Base-by-base conservation (phyloP, 2,329 filamentous ascomycete species). In the Raffaelea arxii region DNA sequence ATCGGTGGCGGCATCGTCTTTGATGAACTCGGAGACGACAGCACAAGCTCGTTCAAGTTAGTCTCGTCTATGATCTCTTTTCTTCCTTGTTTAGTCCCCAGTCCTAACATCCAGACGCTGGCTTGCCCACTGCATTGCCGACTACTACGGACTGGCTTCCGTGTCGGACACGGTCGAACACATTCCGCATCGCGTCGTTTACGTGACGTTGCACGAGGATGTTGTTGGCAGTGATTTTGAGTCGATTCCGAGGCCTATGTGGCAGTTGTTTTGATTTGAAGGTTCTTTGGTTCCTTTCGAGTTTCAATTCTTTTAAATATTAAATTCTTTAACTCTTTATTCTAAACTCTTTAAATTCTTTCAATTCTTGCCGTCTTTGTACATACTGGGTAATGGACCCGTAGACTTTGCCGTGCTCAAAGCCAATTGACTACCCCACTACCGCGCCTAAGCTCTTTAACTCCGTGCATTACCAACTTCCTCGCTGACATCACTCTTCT, bases 121-220 rank as follows among this genome's bases (percentile, higher is more conserved):
- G 86, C 77, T 97, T 46, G 87, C 94, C 1, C 90, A 97, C 64
- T 85, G 86, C 48, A 90, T 97, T 52, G 91, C 87, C 10, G 79
- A 84, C 36, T 97, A 97, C 63, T 97, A 97, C 60, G 90, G 89
- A 39, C 74, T 96, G 47, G 77, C 81, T 50, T 95, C 90, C 19
- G 88, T 82, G 69, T 90, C 86, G 4, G 78, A 91, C 49, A 84
- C 84, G 0, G 74, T 83, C 1, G 81, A 80, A 25, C 72, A 80
- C 53, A 83, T 87, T 3, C 76, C 80, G 14, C 77, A 82, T 44
- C 78, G 86, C 44, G 84, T 92, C 51, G 88, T 92, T 7, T 95
- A 94, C 57, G 82, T 96, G 21, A 38, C 50, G 11, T 43, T 51
- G 30, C 50, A 39, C 19, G 48, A 46, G 4, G 86, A 85, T 4